phyloP scores from a whole-genome alignment of 2,329 filamentous ascomycete genomes.

The Sporothrix sp. region DNA sequence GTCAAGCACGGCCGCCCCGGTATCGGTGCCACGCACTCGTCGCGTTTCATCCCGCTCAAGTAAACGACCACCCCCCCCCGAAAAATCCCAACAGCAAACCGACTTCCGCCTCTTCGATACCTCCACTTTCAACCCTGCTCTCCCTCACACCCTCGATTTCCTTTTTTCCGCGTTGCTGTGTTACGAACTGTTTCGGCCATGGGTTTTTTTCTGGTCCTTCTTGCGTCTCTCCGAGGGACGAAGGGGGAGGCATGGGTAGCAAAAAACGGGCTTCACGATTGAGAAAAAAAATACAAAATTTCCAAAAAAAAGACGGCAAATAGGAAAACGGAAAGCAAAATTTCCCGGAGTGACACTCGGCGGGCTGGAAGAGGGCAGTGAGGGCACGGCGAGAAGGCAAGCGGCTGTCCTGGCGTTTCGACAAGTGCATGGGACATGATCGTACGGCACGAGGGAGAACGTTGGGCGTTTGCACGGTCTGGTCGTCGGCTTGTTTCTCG shows the following conservation, averaged over 20 bases:
- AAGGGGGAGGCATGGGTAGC: neutral
- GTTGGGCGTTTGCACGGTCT: too few relatives aligned
- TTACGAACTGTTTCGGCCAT: constrained; percentile 3
- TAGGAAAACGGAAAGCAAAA: constrained; percentile 2
- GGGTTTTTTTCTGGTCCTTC: constrained; percentile 6
- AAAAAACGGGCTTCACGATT: neutral
- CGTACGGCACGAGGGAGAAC: neutral
- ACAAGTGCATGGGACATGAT: neutral
- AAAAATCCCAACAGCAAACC: neutral
- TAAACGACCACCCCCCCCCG: too few relatives aligned
- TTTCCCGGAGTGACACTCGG: neutral
- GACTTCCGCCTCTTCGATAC: neutral
- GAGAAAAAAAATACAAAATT: constrained; percentile 1
- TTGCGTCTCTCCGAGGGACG: too few relatives aligned
- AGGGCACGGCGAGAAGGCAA: neutral
- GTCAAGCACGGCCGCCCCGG: constrained; percentile 99
- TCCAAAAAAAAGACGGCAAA: neutral
- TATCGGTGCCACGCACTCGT: constrained; percentile 99
- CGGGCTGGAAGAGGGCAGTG: neutral
- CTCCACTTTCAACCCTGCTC: neutral
- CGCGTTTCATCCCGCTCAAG: constrained; percentile 99
- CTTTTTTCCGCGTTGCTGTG: neutral
- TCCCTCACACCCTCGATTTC: neutral
- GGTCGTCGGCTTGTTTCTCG: neutral
- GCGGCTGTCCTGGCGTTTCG: neutral